Base-by-base conservation (phyloP, 2,329 filamentous ascomycete species). In the Thelonectria olida region DNA sequence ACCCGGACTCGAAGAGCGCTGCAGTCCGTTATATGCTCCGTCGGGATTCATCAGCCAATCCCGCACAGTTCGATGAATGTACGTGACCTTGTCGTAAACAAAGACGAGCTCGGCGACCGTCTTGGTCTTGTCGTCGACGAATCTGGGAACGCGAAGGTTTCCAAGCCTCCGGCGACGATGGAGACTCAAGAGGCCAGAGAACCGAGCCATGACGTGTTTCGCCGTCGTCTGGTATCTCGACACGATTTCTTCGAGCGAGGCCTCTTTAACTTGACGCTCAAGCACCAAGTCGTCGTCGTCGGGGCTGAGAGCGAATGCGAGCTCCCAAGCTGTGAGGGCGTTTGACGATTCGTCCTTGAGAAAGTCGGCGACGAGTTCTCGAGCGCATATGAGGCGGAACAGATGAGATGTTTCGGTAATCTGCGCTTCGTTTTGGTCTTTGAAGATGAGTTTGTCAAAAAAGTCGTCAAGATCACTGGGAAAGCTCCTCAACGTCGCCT, bases 31-130 rank as follows among this genome's bases (percentile, higher is more conserved):
- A 54, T 68, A 67, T 7, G 75, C 67, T 2, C 67, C 66, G 2
- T 62, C 22, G 2, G 63, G 51, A 6, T 65, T 61, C 48, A 76
- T 71, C 7, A 77, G 56, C 69, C 73, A 77, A 62, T 77, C 75
- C 4, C 74, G 70, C 7, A 77, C 73, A 0, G 75, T 77, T 4
- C 75, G 71, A 42, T 77, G 74, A 12, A 76, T 69, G 27, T 76
- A 77, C 4, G 72, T 74, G 34, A 76, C 64, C 53, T 68, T 65
- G 23, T 69, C 64, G n/a, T 64, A 45, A 5, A 59, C 54, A 9
- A 66, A 51, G 2, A 31, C 20, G 8, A 58, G 55, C 10, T 54
- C 48, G 8, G 34, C 39, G 22, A 54, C 49, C 12, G 52, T 27
- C 4, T 36, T 22, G 8, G 49, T 9, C 9, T 61, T 54, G 7